Evolutionary conservation across 768 basidiomycete genomes (phyloP).

Genomic region (Tylopilus sp.): DNA sequence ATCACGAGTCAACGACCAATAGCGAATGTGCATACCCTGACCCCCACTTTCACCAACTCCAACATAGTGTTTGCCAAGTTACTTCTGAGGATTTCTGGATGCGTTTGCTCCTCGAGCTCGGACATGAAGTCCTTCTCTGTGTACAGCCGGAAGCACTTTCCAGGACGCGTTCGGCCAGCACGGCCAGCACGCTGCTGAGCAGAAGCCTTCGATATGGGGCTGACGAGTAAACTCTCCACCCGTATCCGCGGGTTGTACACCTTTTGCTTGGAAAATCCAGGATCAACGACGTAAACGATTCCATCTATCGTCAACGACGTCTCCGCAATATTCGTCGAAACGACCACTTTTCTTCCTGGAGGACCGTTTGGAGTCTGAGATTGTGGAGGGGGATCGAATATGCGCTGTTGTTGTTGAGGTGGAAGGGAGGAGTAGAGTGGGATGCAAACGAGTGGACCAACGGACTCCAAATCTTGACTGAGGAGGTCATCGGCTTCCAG

Average conservation of each 20-base stretch:
- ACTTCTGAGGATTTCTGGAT: constrained; percentile 92
- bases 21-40: constrained; percentile 51
- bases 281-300: constrained; percentile 99
- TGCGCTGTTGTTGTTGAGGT: constrained; percentile 91
- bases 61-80: constrained; percentile 93
- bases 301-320: constrained; percentile 97
- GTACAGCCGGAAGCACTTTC: constrained; percentile 96
- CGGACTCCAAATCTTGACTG: constrained; percentile 64
- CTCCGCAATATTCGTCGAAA: constrained; percentile 97
- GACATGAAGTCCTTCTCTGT: constrained; percentile 96
- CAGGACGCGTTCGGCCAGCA: constrained; percentile 92
- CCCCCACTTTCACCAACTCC: constrained; percentile 90
- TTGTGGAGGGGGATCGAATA: constrained; percentile 86
- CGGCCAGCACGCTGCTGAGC: constrained; percentile 96
- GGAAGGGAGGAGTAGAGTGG: constrained; percentile 95
- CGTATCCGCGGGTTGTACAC: constrained; percentile 97
- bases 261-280: constrained; percentile 97
- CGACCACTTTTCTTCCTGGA: constrained; percentile 88
- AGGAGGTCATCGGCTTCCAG: constrained; percentile 82
- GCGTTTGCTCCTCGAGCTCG: constrained; percentile 95
- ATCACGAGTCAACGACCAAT: neutral
- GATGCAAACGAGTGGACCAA: constrained; percentile 86
- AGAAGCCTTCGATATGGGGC: constrained; percentile 94
- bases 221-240: constrained; percentile 90
- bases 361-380: constrained; percentile 62